Conservation (phyloP, 176 grass and related monocot species). For the Alopecurus myosuroides region DNA sequence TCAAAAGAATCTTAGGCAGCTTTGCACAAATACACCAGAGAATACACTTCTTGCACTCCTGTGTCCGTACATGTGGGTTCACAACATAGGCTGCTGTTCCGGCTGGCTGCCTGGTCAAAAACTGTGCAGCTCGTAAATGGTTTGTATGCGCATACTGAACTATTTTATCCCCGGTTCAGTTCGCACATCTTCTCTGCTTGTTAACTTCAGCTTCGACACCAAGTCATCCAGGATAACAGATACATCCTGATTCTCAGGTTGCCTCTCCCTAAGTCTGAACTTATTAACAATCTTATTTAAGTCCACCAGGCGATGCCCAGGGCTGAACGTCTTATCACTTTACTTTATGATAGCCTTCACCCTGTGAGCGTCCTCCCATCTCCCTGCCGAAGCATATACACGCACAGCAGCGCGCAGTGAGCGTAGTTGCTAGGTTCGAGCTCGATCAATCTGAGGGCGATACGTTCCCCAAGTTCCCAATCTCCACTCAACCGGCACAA, state of each 20-base stretch:
- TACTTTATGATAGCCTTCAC: slow-evolving; percentile 52
- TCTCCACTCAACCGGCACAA: slow-evolving; percentile 49
- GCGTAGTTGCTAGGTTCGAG: slow-evolving; percentile 47
- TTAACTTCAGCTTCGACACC: slow-evolving; percentile 1
- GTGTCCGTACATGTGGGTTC: background rate
- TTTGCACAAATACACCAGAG: background rate
- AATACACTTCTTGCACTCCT: background rate
- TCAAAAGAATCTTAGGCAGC: background rate
- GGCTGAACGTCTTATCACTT: slow-evolving; percentile 27
- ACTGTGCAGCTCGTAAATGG: background rate
- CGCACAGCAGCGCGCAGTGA: slow-evolving; percentile 46
- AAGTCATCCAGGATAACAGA: slow-evolving; percentile 49
- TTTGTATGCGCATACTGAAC: background rate
- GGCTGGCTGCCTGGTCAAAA: background rate
- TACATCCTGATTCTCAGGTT: slow-evolving; percentile 25
- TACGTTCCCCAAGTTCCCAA: slow-evolving; percentile 50
- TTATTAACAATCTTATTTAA: slow-evolving; percentile 50
- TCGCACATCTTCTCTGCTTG: background rate
- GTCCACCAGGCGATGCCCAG: slow-evolving; percentile 50
- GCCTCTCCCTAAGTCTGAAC: slow-evolving; percentile 38
- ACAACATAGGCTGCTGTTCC: background rate
- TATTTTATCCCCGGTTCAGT: background rate
- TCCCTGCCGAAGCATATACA: slow-evolving; percentile 59
- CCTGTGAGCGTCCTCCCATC: slow-evolving; percentile 50
- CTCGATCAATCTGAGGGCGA: slow-evolving; percentile 56